A percentile compares a stretch with the other conserved stretches of the same genome.
Conservation (phyloP, 352 stramenopile genomes). For the Pilasporangium apinafurcum region DNA sequence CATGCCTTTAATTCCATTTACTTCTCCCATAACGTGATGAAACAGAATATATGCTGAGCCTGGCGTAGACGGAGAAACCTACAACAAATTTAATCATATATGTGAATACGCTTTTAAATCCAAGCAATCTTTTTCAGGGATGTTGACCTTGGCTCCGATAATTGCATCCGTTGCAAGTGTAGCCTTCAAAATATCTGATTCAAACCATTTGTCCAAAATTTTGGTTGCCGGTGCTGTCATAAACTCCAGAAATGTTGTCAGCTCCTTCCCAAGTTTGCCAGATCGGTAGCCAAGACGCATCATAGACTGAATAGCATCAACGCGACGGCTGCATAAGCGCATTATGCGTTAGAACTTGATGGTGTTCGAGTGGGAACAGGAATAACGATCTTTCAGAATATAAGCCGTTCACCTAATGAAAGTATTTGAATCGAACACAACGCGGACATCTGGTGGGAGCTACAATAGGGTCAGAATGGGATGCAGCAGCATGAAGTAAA, state of each 20-base stretch:
- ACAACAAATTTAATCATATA: neutral
- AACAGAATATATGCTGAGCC: constrained; percentile 89
- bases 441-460: constrained; percentile 64
- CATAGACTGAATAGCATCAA: constrained; percentile 66
- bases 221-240: constrained; percentile 83
- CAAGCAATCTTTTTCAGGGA: neutral
- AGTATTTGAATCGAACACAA: constrained; percentile 47
- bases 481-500: no score
- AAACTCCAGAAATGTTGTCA: constrained; percentile 84
- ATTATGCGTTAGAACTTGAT: no score
- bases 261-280: constrained; percentile 60
- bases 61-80: constrained; percentile 77
- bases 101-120: no score
- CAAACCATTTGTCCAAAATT: constrained; percentile 89
- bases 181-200: constrained; percentile 86
- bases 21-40: constrained; percentile 90
- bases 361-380: no score
- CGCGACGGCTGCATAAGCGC: constrained; percentile 22
- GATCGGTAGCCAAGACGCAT: constrained; percentile 53
- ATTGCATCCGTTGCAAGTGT: constrained; percentile 90
- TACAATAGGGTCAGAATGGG: constrained; percentile 7
- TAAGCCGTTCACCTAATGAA: constrained; percentile 21
- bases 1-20: constrained; percentile 80
- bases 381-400: no score
- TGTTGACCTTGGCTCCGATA: constrained; percentile 78